phyloP scores from a whole-genome alignment of 2,329 filamentous ascomycete species.

The Calonectria crousiana region DNA sequence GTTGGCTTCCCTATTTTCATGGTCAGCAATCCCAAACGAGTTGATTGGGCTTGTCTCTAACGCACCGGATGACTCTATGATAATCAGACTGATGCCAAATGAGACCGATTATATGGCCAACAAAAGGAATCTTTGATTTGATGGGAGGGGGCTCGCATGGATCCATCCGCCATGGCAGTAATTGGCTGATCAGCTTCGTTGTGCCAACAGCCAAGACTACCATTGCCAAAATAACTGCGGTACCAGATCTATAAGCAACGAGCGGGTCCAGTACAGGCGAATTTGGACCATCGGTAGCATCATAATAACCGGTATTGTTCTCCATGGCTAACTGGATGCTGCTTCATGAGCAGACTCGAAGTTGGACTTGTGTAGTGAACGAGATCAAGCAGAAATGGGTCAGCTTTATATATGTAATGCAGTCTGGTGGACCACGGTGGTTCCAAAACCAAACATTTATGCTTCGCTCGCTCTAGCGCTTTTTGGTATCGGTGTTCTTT shows the following conservation, averaged over 20 bases:
- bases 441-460: neutral
- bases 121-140: slow-evolving; percentile 54
- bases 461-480: neutral
- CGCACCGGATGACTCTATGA: slow-evolving; percentile 52
- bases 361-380: neutral
- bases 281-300: neutral
- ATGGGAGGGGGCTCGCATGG: slow-evolving; percentile 57
- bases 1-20: slow-evolving; percentile 37
- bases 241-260: slow-evolving; percentile 3
- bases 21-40: neutral
- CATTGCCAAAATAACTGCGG: slow-evolving; percentile 54
- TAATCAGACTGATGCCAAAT: slow-evolving; percentile 52
- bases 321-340: neutral
- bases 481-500: neutral
- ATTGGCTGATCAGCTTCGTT: slow-evolving; percentile 28
- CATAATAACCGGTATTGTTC: neutral
- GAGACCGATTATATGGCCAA: slow-evolving; percentile 61
- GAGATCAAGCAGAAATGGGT: neutral
- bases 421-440: neutral
- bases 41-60: neutral
- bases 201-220: slow-evolving; percentile 23
- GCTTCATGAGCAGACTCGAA: neutral
- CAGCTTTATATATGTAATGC: neutral
- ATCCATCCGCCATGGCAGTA: slow-evolving; percentile 40
- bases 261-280: neutral